These are phyloP conservation scores for Yueomyces sinensis DNA, from an alignment of 805 yeast species.

Conservation along the genomic window DNA sequence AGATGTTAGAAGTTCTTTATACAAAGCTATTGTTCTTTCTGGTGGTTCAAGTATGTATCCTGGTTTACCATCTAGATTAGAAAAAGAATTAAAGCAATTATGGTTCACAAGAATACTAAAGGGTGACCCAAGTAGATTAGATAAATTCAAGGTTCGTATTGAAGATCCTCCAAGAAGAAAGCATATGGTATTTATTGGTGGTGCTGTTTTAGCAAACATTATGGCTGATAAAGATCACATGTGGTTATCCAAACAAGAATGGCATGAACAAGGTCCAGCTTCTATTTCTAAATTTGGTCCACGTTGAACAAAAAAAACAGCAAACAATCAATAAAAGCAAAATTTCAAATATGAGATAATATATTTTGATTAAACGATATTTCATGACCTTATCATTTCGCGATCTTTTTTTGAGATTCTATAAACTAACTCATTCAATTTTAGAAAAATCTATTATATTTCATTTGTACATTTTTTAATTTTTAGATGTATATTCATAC, in stretches of 20 bases:
- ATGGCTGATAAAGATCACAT: constrained; percentile 98
- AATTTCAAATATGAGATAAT: too few species aligned
- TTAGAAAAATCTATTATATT: too few species aligned
- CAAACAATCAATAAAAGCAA: too few species aligned
- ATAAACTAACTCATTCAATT: too few species aligned
- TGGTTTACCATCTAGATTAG: constrained; percentile 89
- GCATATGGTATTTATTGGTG: constrained; percentile 98
- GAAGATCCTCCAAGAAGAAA: constrained; percentile 99
- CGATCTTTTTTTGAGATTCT: too few species aligned
- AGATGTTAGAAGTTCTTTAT: constrained; percentile 79
- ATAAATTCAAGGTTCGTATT: constrained; percentile 87
- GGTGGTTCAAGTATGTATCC: constrained; percentile 99
- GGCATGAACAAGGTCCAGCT: constrained; percentile 94
- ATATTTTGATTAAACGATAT: too few species aligned
- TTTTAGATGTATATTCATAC: too few species aligned
- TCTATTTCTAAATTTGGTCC: constrained; percentile 84
- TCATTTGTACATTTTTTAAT: too few species aligned
- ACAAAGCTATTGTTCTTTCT: constrained; percentile 82
- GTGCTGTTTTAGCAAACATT: constrained; percentile 93
- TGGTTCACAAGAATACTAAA: constrained; percentile 85
- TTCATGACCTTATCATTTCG: too few species aligned
- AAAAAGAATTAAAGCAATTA: constrained; percentile 89
- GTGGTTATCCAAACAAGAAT: constrained; percentile 94
- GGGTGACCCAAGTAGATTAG: constrained; percentile 76
- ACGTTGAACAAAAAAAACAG: constrained; percentile 63